Evolutionary conservation across 176 grass and related monocot species (phyloP).

Genomic region (Cenchrus americanus): DNA sequence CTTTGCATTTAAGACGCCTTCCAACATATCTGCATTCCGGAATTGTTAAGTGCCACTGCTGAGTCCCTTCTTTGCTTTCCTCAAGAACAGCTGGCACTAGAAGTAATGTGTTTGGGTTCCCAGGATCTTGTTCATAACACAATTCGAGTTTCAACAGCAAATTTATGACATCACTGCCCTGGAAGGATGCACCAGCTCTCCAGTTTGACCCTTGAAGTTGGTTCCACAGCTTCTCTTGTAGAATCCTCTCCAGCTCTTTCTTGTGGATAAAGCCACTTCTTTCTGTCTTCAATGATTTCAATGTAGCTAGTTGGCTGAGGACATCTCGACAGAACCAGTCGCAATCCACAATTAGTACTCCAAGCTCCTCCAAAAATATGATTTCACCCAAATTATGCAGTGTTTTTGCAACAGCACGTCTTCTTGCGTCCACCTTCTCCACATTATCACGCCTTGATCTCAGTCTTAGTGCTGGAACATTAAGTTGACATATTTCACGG

Average conservation of each 20-base stretch:
- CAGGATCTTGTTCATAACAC: conserved; percentile 87
- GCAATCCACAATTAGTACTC: conserved; percentile 71
- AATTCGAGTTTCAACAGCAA: conserved; percentile 80
- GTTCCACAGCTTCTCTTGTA: conserved; percentile 54
- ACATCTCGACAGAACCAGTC: conserved; percentile 80
- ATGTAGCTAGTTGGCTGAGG: conserved; percentile 53
- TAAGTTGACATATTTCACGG: conserved; percentile 84
- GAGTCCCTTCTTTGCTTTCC: conserved; percentile 50
- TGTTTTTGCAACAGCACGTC: conserved; percentile 65
- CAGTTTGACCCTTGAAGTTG: conserved; percentile 54
- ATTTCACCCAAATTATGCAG: conserved; percentile 78
- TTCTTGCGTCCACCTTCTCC: conserved; percentile 62
- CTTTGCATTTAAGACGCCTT: conserved; percentile 76
- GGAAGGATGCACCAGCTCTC: conserved; percentile 55
- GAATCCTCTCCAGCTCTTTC: conserved; percentile 73
- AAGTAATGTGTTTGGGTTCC: conserved; percentile 71
- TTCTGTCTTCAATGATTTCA: conserved; percentile 60
- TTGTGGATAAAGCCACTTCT: conserved; percentile 71
- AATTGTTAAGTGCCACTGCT: conserved; percentile 59
- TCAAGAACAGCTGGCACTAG: conserved; percentile 76
- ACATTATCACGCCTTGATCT: conserved; percentile 77
- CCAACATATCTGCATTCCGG: conserved; percentile 68
- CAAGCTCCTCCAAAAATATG: conserved; percentile 82
- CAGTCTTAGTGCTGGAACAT: conserved; percentile 63
- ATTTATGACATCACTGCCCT: conserved; percentile 74